A percentile compares a stretch with the other conserved stretches of the same genome.
Evolutionary conservation across 2,329 filamentous ascomycete genomes (phyloP).

Genomic region (Arthrinium phaeospermum): DNA sequence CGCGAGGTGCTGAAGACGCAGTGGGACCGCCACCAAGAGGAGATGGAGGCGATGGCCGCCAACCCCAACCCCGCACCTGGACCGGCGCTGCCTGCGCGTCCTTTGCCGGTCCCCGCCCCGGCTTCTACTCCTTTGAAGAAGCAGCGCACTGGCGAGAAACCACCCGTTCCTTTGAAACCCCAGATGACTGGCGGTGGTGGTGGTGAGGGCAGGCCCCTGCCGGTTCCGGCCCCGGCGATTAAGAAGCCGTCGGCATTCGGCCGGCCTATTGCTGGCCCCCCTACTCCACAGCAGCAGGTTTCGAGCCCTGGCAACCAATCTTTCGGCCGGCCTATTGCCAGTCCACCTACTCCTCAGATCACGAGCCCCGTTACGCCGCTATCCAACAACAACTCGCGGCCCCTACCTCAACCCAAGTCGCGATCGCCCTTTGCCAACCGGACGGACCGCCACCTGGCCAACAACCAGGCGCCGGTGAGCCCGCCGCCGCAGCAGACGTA

Average conservation of each 20-base stretch:
- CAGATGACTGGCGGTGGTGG: slow-evolving; percentile 45
- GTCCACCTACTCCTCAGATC: slow-evolving; percentile 28
- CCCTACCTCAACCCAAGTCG: slow-evolving; percentile 36
- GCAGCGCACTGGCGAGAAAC: slow-evolving; percentile 34
- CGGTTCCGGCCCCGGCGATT: slow-evolving; percentile 54
- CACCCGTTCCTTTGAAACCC: slow-evolving; percentile 13
- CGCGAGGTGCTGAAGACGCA: slow-evolving; percentile 66
- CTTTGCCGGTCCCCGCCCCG: slow-evolving; percentile 47
- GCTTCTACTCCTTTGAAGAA: slow-evolving; percentile 35
- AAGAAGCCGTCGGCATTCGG: slow-evolving; percentile 34
- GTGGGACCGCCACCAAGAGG: slow-evolving; percentile 50
- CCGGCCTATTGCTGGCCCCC: too few relatives aligned
- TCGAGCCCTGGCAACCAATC: slow-evolving; percentile 27
- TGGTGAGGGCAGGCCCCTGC: slow-evolving; percentile 51
- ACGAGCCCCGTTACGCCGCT: slow-evolving; percentile 13
- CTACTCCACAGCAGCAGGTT: too few relatives aligned
- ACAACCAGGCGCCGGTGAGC: slow-evolving; percentile 56
- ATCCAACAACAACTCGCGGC: slow-evolving; percentile 31
- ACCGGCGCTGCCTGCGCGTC: slow-evolving; percentile 42
- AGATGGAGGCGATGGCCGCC: slow-evolving; percentile 35
- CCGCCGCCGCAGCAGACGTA: slow-evolving; percentile 54
- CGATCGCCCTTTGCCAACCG: slow-evolving; percentile 45
- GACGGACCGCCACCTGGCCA: slow-evolving; percentile 63
- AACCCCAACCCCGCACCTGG: slow-evolving; percentile 28
- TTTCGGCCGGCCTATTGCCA: slow-evolving; percentile 25